Percentiles rank a stretch among this genome's conserved stretches.
Evolutionary conservation across 768 basidiomycete species (phyloP).

Genomic region (Russula ochroleuca): DNA sequence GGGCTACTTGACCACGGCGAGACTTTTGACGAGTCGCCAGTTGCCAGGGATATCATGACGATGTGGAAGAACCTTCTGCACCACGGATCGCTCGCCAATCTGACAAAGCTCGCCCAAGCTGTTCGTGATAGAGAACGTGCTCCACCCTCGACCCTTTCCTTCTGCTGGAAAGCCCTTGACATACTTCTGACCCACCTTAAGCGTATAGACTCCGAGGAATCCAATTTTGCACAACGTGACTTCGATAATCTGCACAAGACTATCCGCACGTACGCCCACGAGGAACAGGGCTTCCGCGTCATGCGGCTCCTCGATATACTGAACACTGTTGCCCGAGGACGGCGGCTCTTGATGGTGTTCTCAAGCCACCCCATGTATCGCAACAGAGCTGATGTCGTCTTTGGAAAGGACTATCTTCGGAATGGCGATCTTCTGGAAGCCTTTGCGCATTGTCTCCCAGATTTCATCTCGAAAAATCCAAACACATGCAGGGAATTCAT

Average conservation of each 20-base stretch:
- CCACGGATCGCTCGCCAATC: conserved; percentile 13
- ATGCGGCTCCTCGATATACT: too few relatives aligned
- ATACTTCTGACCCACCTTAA: neutral
- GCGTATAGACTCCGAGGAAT: neutral
- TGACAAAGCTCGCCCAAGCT: neutral
- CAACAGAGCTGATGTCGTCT: too few relatives aligned
- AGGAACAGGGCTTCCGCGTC: conserved; percentile 6
- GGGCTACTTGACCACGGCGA: too few relatives aligned
- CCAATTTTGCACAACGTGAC: neutral
- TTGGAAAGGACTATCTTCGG: too few relatives aligned
- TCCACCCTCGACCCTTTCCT: neutral
- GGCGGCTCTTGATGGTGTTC: too few relatives aligned
- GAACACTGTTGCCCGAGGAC: too few relatives aligned
- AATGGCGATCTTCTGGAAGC: too few relatives aligned
- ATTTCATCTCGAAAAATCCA: too few relatives aligned
- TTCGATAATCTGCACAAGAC: conserved; percentile 1
- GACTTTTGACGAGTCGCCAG: too few relatives aligned
- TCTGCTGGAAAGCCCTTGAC: conserved; percentile 10
- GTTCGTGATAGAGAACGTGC: neutral
- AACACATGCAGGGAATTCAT: too few relatives aligned
- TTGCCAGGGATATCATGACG: neutral
- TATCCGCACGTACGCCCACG: neutral
- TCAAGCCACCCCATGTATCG: too few relatives aligned
- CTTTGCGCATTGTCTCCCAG: too few relatives aligned
- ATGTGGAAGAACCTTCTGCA: conserved; percentile 2